Percentiles rank a stretch among this genome's conserved stretches.
These are phyloP conservation scores for Hymenoscyphus fraxineus DNA, from an alignment of 2,329 filamentous ascomycete species.

Conservation along the genomic window DNA sequence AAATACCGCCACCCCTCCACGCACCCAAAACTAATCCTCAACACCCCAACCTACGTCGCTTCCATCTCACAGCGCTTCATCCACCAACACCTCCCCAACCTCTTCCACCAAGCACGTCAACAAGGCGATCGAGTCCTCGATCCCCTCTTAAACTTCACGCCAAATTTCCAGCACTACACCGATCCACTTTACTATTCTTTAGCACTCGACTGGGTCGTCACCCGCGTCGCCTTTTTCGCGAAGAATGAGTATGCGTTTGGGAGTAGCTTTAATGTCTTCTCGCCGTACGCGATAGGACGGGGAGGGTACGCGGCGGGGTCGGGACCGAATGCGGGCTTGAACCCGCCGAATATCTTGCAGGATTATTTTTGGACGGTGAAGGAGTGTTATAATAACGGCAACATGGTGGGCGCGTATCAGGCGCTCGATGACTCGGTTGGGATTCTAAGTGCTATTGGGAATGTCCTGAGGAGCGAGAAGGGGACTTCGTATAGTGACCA, in stretches of 20 bases:
- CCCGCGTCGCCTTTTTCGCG: conserved; percentile 4
- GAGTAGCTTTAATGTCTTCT: neutral
- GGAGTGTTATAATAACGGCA: neutral
- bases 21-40: conserved; percentile 5
- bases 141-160: conserved; percentile 3
- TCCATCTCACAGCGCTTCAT: conserved; percentile 1
- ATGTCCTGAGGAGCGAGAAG: neutral
- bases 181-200: neutral
- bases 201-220: conserved; percentile 14
- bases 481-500: neutral
- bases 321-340: neutral
- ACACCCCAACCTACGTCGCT: neutral
- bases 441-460: neutral
- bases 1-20: conserved; percentile 7
- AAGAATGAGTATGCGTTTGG: neutral
- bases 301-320: neutral
- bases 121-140: conserved; percentile 9
- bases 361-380: neutral
- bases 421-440: neutral
- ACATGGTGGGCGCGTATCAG: neutral
- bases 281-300: neutral
- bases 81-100: conserved; percentile 10
- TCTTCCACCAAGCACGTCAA: conserved; percentile 11
- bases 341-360: neutral
- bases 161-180: neutral